Conservation (phyloP, 1,284 basidiomycete species). For the Puccinia polysora region DNA sequence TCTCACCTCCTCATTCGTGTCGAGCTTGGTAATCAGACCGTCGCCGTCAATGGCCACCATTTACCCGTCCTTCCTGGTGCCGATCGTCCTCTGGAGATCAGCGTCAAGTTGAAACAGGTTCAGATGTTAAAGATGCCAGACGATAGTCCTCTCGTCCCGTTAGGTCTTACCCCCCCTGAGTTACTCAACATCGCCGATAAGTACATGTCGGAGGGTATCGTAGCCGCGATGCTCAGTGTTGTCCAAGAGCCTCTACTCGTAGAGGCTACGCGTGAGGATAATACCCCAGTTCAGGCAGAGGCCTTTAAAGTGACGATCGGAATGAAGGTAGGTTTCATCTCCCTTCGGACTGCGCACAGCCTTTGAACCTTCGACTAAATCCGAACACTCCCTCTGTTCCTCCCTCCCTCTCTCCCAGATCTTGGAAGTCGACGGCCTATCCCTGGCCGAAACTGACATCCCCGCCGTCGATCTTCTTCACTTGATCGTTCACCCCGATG, state of each 20-base stretch:
- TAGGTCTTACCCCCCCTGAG: slow-evolving; percentile 26
- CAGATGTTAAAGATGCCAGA: slow-evolving; percentile 29
- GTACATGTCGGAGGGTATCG: slow-evolving; percentile 38
- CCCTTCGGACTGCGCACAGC: background rate
- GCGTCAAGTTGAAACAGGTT: slow-evolving; percentile 36
- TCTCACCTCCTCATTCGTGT: slow-evolving; percentile 27
- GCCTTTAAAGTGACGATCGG: slow-evolving; percentile 36
- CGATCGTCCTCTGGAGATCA: slow-evolving; percentile 6
- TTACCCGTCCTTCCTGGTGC: slow-evolving; percentile 17
- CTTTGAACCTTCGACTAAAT: background rate
- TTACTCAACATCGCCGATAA: slow-evolving; percentile 39
- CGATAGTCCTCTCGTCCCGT: slow-evolving; percentile 31
- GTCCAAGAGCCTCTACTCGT: slow-evolving; percentile 15
- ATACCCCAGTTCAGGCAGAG: slow-evolving; percentile 7
- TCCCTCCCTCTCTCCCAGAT: background rate
- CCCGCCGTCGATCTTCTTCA: slow-evolving; percentile 22
- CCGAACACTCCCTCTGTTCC: background rate
- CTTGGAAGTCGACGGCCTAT: slow-evolving; percentile 29
- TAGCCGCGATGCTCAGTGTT: slow-evolving; percentile 30
- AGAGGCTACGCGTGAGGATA: slow-evolving; percentile 7
- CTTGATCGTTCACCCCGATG: slow-evolving; percentile 37
- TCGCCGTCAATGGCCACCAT: slow-evolving; percentile 21
- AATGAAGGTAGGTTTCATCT: slow-evolving; percentile 13
- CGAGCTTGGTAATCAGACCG: slow-evolving; percentile 8
- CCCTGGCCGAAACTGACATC: slow-evolving; percentile 14